phyloP scores from a whole-genome alignment of 352 stramenopile species.

The Phytopythium cucurbitacearum region DNA sequence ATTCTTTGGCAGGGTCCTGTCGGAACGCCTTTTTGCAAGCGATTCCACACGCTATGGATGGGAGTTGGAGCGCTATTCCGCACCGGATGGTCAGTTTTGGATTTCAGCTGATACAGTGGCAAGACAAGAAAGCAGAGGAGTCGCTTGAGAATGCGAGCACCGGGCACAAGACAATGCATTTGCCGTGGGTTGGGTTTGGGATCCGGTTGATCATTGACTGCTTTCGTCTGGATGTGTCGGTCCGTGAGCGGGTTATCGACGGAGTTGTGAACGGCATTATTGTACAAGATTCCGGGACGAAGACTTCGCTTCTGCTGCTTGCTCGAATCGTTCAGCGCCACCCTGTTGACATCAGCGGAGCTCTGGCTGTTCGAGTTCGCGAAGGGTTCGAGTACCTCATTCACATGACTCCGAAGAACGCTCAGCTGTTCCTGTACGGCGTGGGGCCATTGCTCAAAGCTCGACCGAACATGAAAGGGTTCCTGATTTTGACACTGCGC shows the following conservation, averaged over 20 bases:
- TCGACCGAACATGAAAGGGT: constrained; percentile 36
- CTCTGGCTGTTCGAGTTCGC: constrained; percentile 26
- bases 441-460: constrained; percentile 33
- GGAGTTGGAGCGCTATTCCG: constrained; percentile 26
- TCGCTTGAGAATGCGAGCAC: neutral
- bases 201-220: constrained; percentile 39
- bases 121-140: constrained; percentile 15
- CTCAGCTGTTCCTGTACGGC: constrained; percentile 22
- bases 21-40: constrained; percentile 22
- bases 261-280: constrained; percentile 41
- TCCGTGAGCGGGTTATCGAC: constrained; percentile 31
- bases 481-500: constrained; percentile 46
- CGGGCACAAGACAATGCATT: neutral
- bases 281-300: constrained; percentile 23
- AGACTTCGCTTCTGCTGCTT: constrained; percentile 27
- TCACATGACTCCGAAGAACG: constrained; percentile 23
- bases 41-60: constrained; percentile 22
- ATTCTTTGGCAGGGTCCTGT: neutral
- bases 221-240: constrained; percentile 34
- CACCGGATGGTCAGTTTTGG: constrained; percentile 27
- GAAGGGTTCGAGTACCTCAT: constrained; percentile 57
- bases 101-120: constrained; percentile 27
- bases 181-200: constrained; percentile 31
- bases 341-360: constrained; percentile 26
- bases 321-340: constrained; percentile 35